Evolutionary conservation across 2,329 filamentous ascomycete genomes (phyloP).

Genomic region (Teratosphaeria pseudoeucalypti): DNA sequence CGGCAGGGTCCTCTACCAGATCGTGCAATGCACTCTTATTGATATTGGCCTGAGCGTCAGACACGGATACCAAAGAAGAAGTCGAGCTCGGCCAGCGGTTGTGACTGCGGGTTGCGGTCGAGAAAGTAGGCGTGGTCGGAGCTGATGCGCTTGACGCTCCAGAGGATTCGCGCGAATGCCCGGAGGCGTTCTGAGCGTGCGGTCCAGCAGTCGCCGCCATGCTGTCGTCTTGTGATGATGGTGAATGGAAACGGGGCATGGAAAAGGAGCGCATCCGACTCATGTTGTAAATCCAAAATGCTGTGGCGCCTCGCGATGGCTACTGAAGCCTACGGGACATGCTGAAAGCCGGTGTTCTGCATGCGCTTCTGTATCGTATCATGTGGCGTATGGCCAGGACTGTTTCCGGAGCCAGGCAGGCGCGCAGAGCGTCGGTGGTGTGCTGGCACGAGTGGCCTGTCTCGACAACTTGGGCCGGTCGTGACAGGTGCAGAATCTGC

Average conservation of each 20-base stretch:
- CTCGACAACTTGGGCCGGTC: background rate
- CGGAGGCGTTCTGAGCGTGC: conserved; percentile 8
- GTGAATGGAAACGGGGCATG: conserved; percentile 11
- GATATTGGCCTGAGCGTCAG: conserved; percentile 45
- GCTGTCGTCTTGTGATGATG: conserved; percentile 9
- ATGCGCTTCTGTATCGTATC: conserved; percentile 11
- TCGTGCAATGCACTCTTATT: conserved; percentile 55
- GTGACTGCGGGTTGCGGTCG: conserved; percentile 43
- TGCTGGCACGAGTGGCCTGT: conserved; percentile 15
- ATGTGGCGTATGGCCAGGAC: conserved; percentile 10
- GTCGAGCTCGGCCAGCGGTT: conserved; percentile 61
- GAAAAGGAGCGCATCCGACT: conserved; percentile 19
- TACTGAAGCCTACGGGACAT: conserved; percentile 13
- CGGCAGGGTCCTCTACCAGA: conserved; percentile 71
- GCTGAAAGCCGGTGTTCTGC: conserved; percentile 12
- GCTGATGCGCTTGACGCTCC: conserved; percentile 54
- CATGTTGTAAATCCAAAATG: conserved; percentile 15
- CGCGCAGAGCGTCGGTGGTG: conserved; percentile 10
- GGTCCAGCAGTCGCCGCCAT: conserved; percentile 6
- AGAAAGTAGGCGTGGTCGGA: conserved; percentile 62
- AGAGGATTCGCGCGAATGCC: conserved; percentile 28
- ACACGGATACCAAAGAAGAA: conserved; percentile 62
- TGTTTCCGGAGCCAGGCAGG: conserved; percentile 14
- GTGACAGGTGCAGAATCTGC: background rate
- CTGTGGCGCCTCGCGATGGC: conserved; percentile 1